Evolutionary conservation across 108 stramenopile genomes (phyloP).

Genomic region (Parietichytrium sp.): DNA sequence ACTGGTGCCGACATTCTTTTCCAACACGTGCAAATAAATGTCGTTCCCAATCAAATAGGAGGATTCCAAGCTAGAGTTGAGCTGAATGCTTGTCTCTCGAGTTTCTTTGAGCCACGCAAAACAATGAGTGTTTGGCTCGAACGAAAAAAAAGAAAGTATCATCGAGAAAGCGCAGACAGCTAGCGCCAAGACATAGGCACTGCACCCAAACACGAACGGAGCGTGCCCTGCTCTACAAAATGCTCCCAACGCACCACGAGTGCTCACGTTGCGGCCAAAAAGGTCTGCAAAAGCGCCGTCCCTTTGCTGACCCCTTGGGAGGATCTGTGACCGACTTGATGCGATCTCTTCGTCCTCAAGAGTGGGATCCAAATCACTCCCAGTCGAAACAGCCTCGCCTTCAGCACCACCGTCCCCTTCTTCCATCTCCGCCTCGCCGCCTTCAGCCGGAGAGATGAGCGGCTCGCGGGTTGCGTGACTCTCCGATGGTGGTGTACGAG

Average conservation of each 20-base stretch:
- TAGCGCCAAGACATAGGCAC: not conserved
- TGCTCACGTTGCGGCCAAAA: not conserved
- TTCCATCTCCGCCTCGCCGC: too few species aligned
- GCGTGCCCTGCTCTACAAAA: conserved; percentile 18
- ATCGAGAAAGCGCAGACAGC: conserved; percentile 19
- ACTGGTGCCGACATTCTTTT: too few species aligned
- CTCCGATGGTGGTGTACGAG: too few species aligned
- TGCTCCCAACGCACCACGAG: not conserved
- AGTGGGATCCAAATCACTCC: too few species aligned
- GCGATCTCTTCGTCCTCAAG: too few species aligned
- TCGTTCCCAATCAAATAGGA: not conserved
- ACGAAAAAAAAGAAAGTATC: not conserved
- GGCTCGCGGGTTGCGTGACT: too few species aligned
- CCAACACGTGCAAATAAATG: not conserved
- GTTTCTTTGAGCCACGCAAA: not conserved
- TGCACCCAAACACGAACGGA: conserved; percentile 27
- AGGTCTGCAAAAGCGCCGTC: not conserved
- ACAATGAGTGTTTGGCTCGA: conserved; percentile 25
- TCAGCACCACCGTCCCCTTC: too few species aligned
- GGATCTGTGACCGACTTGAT: too few species aligned
- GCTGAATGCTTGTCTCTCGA: not conserved
- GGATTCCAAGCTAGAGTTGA: not conserved
- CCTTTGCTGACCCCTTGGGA: not conserved
- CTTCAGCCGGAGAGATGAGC: too few species aligned
- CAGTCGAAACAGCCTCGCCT: too few species aligned